phyloP scores from a whole-genome alignment of 495 filamentous ascomycete genomes.

The Lasiosphaeria miniovina region DNA sequence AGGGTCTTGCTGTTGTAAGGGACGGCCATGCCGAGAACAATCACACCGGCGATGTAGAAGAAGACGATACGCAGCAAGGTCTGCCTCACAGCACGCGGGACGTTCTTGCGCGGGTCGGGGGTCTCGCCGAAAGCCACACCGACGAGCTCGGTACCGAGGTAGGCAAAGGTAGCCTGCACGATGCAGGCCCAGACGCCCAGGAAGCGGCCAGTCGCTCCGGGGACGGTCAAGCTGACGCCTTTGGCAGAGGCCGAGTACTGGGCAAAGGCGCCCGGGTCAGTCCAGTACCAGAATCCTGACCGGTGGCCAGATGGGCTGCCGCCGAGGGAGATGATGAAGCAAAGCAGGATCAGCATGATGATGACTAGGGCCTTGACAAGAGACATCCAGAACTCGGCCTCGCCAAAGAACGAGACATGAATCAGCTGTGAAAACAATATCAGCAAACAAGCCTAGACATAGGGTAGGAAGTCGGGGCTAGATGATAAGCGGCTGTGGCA shows the following conservation, averaged over 20 bases:
- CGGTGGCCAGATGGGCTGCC: slow-evolving; percentile 71
- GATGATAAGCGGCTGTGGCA: too few species aligned
- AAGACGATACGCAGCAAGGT: slow-evolving; percentile 72
- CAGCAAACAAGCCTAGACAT: neutral
- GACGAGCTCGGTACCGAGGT: slow-evolving; percentile 81
- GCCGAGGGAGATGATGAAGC: slow-evolving; percentile 67
- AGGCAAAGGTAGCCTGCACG: slow-evolving; percentile 78
- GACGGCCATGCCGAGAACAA: slow-evolving; percentile 70
- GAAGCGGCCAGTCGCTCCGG: slow-evolving; percentile 57
- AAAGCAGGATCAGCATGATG: slow-evolving; percentile 62
- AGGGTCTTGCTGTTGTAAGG: slow-evolving; percentile 58
- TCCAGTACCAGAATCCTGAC: slow-evolving; percentile 74
- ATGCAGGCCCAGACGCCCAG: slow-evolving; percentile 75
- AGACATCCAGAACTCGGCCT: slow-evolving; percentile 81
- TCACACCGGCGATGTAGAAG: slow-evolving; percentile 68
- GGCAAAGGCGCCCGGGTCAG: slow-evolving; percentile 69
- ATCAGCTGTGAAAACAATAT: slow-evolving; percentile 30
- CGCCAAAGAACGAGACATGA: slow-evolving; percentile 68
- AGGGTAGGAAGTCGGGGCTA: neutral
- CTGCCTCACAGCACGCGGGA: slow-evolving; percentile 68
- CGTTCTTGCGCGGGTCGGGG: slow-evolving; percentile 71
- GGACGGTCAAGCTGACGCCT: slow-evolving; percentile 12
- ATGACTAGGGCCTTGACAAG: slow-evolving; percentile 68
- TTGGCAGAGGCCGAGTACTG: slow-evolving; percentile 41
- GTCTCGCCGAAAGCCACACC: slow-evolving; percentile 78